phyloP scores from a whole-genome alignment of 768 basidiomycete species.

The Boletus pseudopeckii region DNA sequence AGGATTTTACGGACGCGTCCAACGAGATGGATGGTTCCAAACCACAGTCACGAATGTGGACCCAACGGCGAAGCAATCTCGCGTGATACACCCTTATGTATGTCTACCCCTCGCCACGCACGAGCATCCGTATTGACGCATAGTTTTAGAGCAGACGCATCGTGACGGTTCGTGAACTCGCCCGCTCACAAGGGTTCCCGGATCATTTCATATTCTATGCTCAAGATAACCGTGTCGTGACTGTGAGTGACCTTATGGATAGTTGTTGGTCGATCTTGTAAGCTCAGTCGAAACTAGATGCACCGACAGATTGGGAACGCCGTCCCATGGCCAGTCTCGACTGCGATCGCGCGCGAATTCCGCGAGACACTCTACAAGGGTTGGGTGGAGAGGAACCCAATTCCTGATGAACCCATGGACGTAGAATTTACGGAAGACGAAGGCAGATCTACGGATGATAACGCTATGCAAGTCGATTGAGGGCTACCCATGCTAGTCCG shows the following conservation, averaged over 20 bases:
- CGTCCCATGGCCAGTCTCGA: slow-evolving; percentile 62
- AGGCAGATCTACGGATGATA: not conserved
- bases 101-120: slow-evolving; percentile 13
- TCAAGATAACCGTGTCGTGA: slow-evolving; percentile 49
- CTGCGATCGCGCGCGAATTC: slow-evolving; percentile 64
- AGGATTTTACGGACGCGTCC: slow-evolving; percentile 61
- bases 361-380: slow-evolving; percentile 47
- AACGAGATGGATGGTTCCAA: slow-evolving; percentile 53
- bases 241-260: slow-evolving; percentile 41
- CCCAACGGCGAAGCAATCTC: slow-evolving; percentile 74
- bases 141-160: slow-evolving; percentile 58
- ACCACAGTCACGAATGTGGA: slow-evolving; percentile 79
- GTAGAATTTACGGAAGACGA: slow-evolving; percentile 27
- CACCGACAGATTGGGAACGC: slow-evolving; percentile 82
- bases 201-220: slow-evolving; percentile 67
- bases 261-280: not conserved
- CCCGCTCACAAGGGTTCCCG: slow-evolving; percentile 79
- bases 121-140: not conserved
- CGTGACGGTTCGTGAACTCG: slow-evolving; percentile 71
- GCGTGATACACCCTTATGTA: slow-evolving; percentile 66
- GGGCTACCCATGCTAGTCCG: slow-evolving; percentile 27
- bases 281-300: slow-evolving; percentile 44
- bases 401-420: slow-evolving; percentile 21
- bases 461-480: slow-evolving; percentile 35
- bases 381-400: slow-evolving; percentile 40